These are phyloP conservation scores for Colletotrichum incanum DNA, from an alignment of 2,329 filamentous ascomycete species.

Conservation along the genomic window DNA sequence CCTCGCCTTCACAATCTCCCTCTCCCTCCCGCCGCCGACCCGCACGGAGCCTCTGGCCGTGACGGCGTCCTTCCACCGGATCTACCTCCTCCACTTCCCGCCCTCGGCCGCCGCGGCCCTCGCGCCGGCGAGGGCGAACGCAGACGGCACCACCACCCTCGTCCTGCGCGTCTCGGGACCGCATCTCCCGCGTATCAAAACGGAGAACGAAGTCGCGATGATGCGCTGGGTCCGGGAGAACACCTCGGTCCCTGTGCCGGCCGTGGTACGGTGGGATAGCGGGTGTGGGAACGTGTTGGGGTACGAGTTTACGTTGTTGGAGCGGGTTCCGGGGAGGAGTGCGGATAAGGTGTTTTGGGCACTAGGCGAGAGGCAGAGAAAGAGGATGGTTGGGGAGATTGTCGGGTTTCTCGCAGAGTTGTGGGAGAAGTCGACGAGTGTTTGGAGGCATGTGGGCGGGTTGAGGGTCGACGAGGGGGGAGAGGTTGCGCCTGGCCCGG, in stretches of 20 bases:
- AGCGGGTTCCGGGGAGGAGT: slow-evolving; percentile 45
- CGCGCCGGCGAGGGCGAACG: slow-evolving; percentile 5
- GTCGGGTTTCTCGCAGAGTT: slow-evolving; percentile 50
- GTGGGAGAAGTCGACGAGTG: neutral
- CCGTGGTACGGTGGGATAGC: slow-evolving; percentile 53
- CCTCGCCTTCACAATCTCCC: slow-evolving; percentile 39
- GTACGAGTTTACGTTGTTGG: slow-evolving; percentile 59
- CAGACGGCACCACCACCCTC: slow-evolving; percentile 30
- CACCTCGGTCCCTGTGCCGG: slow-evolving; percentile 53
- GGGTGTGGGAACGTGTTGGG: slow-evolving; percentile 53
- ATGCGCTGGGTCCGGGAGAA: slow-evolving; percentile 51
- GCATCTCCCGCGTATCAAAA: slow-evolving; percentile 55
- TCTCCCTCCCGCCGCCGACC: slow-evolving; percentile 43
- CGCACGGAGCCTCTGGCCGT: slow-evolving; percentile 43
- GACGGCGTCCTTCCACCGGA: slow-evolving; percentile 48
- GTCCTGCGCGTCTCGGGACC: slow-evolving; percentile 56
- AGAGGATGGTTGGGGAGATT: slow-evolving; percentile 49
- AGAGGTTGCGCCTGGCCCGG: slow-evolving; percentile 45
- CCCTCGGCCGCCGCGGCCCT: neutral
- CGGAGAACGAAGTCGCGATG: slow-evolving; percentile 56
- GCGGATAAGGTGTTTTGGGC: slow-evolving; percentile 46
- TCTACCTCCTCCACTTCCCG: slow-evolving; percentile 47
- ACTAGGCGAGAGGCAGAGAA: slow-evolving; percentile 52
- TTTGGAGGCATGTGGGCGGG: slow-evolving; percentile 33
- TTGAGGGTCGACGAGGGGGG: slow-evolving; percentile 43